phyloP scores from a whole-genome alignment of 352 stramenopile genomes.

The Phytophthora litchii region DNA sequence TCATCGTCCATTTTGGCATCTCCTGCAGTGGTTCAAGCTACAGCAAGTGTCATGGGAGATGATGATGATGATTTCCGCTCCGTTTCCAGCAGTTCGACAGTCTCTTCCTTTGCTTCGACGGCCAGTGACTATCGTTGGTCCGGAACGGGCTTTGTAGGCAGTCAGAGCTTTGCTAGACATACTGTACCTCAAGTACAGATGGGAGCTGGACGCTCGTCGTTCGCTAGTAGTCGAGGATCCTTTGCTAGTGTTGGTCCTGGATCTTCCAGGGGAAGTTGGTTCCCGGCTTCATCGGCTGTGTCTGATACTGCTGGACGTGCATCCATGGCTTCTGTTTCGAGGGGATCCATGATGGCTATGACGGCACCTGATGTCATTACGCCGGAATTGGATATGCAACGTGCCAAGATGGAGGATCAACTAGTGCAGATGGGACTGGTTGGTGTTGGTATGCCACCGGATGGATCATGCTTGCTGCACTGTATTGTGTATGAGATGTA shows the following conservation, averaged over 20 bases:
- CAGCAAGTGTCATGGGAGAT: constrained; percentile 74
- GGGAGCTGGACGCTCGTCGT: constrained; percentile 8
- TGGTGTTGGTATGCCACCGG: constrained; percentile 81
- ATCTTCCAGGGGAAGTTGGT: constrained; percentile 63
- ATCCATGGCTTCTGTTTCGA: constrained; percentile 39
- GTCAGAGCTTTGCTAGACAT: constrained; percentile 61
- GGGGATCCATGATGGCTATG: constrained; percentile 62
- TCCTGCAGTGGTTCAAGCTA: constrained; percentile 45
- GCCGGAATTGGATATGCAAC: constrained; percentile 74
- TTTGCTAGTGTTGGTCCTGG: constrained; percentile 36
- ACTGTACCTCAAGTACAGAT: constrained; percentile 28
- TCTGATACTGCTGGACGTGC: constrained; percentile 28
- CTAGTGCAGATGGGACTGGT: constrained; percentile 64
- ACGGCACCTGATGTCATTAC: constrained; percentile 73
- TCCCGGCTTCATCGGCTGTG: constrained; percentile 43
- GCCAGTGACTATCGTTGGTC: constrained; percentile 81
- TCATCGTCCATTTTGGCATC: constrained; percentile 72
- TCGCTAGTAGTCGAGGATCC: constrained; percentile 33
- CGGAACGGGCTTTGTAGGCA: constrained; percentile 78
- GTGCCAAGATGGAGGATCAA: constrained; percentile 79
- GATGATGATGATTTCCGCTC: constrained; percentile 84
- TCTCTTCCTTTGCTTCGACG: constrained; percentile 60
- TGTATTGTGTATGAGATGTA: constrained; percentile 90
- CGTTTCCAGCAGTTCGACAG: constrained; percentile 66
- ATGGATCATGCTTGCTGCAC: constrained; percentile 83